These are phyloP conservation scores for Phytophthora colocasiae DNA, from an alignment of 352 stramenopile species.

Conservation along the genomic window DNA sequence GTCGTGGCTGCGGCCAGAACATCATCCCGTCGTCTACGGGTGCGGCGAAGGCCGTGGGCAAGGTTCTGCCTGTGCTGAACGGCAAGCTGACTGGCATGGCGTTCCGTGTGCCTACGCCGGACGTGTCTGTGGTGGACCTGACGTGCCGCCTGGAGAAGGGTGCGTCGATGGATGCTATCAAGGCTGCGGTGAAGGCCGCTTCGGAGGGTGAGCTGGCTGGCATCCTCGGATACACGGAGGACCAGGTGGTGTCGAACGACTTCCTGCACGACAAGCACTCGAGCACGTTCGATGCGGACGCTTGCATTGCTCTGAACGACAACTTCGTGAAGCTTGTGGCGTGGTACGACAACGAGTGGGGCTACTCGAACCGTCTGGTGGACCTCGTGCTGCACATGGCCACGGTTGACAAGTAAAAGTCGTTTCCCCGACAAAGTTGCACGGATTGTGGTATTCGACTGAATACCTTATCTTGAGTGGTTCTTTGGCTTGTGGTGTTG, in stretches of 20 bases:
- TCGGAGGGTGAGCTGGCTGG: conserved; percentile 95
- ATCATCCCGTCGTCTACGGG: too few relatives aligned
- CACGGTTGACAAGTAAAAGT: conserved; percentile 46
- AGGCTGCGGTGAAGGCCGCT: conserved; percentile 94
- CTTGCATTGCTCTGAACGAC: conserved; percentile 88
- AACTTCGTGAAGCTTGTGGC: conserved; percentile 99
- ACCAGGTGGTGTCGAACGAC: conserved; percentile 97
- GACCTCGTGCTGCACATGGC: conserved; percentile 97
- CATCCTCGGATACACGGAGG: conserved; percentile 98
- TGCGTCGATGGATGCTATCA: conserved; percentile 98
- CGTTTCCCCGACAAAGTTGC: conserved; percentile 3
- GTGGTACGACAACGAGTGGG: conserved; percentile 99
- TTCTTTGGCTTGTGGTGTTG: conserved; percentile 18
- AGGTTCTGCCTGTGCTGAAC: too few relatives aligned
- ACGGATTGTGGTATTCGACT: conserved; percentile 1
- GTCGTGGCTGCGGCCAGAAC: conserved; percentile 1
- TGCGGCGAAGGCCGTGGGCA: too few relatives aligned
- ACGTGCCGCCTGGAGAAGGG: conserved; percentile 81
- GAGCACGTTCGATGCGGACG: conserved; percentile 39
- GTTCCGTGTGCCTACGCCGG: too few relatives aligned
- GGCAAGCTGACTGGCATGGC: too few relatives aligned
- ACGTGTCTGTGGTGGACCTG: conserved; percentile 91
- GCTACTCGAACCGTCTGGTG: conserved; percentile 97
- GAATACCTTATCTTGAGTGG: conserved; percentile 1
- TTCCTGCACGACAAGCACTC: conserved; percentile 94